These are phyloP conservation scores for Aureobasidium sp. DNA, from an alignment of 2,329 filamentous ascomycete species.

Conservation along the genomic window DNA sequence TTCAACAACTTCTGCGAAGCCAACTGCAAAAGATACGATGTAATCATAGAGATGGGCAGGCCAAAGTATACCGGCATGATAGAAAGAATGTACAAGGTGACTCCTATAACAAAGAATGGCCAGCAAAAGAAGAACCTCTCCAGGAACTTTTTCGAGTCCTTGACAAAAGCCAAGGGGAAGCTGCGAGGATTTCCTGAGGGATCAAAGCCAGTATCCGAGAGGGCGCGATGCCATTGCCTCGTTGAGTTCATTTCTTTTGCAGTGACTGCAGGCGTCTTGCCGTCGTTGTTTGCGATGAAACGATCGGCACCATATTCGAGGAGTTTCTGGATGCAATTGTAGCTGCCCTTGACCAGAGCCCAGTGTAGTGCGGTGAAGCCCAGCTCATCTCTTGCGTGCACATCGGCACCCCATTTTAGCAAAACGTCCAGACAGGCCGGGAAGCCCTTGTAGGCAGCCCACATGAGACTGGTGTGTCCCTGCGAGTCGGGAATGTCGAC, in stretches of 20 bases:
- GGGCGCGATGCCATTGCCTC: constrained; percentile 71
- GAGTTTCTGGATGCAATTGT: constrained; percentile 83
- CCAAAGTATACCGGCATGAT: constrained; percentile 67
- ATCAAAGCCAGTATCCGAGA: constrained; percentile 79
- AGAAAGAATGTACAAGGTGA: constrained; percentile 64
- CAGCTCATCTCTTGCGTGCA: constrained; percentile 82
- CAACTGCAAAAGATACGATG: constrained; percentile 68
- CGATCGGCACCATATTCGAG: constrained; percentile 93
- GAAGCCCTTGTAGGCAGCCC: constrained; percentile 97
- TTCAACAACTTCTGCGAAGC: constrained; percentile 68
- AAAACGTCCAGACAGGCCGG: constrained; percentile 88
- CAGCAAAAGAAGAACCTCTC: constrained; percentile 83
- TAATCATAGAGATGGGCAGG: constrained; percentile 61
- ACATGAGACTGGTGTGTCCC: constrained; percentile 94
- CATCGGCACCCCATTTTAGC: constrained; percentile 88
- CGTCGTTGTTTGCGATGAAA: constrained; percentile 80
- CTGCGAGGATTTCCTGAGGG: constrained; percentile 66
- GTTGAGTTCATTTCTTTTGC: constrained; percentile 85
- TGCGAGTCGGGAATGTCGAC: constrained; percentile 86
- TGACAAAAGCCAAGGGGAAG: constrained; percentile 68
- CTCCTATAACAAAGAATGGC: constrained; percentile 71
- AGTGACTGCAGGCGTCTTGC: constrained; percentile 81
- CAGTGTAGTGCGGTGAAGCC: constrained; percentile 94
- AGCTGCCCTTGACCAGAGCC: constrained; percentile 89
- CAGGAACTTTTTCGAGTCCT: constrained; percentile 71